Base-by-base conservation (phyloP, 1,139 yeast genomes). In the Yamadazyma triangularis region DNA sequence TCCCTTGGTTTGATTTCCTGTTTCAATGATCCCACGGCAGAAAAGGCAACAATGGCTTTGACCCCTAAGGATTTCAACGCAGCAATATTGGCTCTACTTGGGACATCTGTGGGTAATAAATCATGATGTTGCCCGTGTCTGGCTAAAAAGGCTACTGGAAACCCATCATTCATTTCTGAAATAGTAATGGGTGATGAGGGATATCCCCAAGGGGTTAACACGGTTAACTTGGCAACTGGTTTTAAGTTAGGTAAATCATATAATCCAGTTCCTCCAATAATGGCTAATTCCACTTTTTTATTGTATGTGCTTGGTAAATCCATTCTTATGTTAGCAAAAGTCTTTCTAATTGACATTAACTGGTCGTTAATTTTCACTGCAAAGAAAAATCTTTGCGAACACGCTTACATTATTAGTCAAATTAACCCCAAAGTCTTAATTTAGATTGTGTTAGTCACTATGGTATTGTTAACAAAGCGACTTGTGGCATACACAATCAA, bases 211-310 rank as follows among this genome's bases (percentile, higher is more conserved):
- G 99, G 99, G 8, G 98, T 91, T 13, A 81, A 73, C 33, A 87
- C 60, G 6, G 85, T 76, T 31, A 88, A 63, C 45, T 83, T 70
- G 15, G 96, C 96, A 31, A 88, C 93, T 3, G 96, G 94, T 28
- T 80, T 73, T 40, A 89, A 68, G 35, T 86, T 78, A 26, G 84
- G 87, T 38, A 91, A 70, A 36, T 86, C 84, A 66, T 91, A 91
- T 27, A 91, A 73, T n/a, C 99, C 99, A 3, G 98, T 91, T 26
- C 98, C 98, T 24, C 98, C 98, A 54, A 91, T 91, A 42, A 91
- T 77, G 27, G 95, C 97, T 29, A 91, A 70, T 26, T 77, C 71
- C 15, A 91, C 86, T 23, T 56, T 56, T 28, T 58, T 60, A 30
- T 56, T 58, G 50, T 57, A 69, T 26, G 52, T 45, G 44, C 60